Percentiles rank a stretch among this genome's conserved stretches.
Evolutionary conservation across 768 basidiomycete species (phyloP).

Genomic region (Hemileccinum impolitum): DNA sequence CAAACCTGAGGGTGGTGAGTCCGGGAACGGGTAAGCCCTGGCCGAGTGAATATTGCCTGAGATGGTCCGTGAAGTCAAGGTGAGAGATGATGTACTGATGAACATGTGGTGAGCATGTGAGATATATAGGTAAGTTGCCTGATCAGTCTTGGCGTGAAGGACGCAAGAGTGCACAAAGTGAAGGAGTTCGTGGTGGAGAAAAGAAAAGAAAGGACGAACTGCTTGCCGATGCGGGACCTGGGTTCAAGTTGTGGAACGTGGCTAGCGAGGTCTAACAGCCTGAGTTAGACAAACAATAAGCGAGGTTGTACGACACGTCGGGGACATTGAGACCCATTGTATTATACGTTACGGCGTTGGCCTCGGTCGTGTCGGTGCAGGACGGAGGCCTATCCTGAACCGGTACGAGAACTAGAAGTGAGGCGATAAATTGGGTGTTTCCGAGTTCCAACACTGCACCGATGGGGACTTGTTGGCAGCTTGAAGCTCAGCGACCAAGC

Average conservation of each 20-base stretch:
- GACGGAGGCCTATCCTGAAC: conserved; percentile 1
- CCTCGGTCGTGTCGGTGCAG: conserved; percentile 12
- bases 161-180: conserved; percentile 20
- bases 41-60: conserved; percentile 5
- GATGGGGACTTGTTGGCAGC: conserved; percentile 10
- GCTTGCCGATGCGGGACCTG: conserved; percentile 4
- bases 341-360: conserved; percentile 6
- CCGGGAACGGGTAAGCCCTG: conserved; percentile 13
- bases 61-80: conserved; percentile 15
- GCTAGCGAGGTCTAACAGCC: background rate
- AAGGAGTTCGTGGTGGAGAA: conserved; percentile 8
- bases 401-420: background rate
- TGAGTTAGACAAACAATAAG: conserved; percentile 12
- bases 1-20: conserved; percentile 15
- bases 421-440: conserved; percentile 8
- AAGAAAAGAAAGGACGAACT: conserved; percentile 11
- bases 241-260: conserved; percentile 1
- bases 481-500: background rate
- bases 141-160: conserved; percentile 21
- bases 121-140: conserved; percentile 15
- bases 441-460: conserved; percentile 11
- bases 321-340: conserved; percentile 1
- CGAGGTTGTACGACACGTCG: conserved; percentile 19
- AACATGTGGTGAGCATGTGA: conserved; percentile 32
- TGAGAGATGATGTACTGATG: conserved; percentile 19